These are phyloP conservation scores for Polychytrium aggregatum DNA, from an alignment of 192 early-diverging fungal species.

Conservation along the genomic window DNA sequence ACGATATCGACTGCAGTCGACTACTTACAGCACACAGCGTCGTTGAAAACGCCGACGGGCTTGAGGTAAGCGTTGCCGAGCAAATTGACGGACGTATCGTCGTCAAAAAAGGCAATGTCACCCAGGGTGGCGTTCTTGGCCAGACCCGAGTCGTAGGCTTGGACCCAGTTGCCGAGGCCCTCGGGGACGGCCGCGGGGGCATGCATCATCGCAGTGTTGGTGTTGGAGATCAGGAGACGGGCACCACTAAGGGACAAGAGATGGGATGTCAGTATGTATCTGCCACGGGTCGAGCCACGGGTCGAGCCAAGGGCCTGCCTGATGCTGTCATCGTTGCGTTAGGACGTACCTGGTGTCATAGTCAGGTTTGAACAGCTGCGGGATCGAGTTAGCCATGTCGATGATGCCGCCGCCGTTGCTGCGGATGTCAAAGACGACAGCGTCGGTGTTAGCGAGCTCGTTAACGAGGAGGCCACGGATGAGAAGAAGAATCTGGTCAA, in stretches of 20 bases:
- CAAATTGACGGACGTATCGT: neutral
- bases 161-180: too few relatives aligned
- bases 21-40: slow-evolving; percentile 17
- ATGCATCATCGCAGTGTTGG: too few relatives aligned
- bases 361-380: slow-evolving; percentile 8
- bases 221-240: too few relatives aligned
- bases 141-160: neutral
- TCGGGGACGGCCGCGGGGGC: too few relatives aligned
- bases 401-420: slow-evolving; percentile 16
- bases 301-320: too few relatives aligned
- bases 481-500: neutral
- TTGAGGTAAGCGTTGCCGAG: slow-evolving; percentile 14
- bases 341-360: slow-evolving; percentile 1
- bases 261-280: too few relatives aligned
- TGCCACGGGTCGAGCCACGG: too few relatives aligned
- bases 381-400: slow-evolving; percentile 4
- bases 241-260: too few relatives aligned
- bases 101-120: slow-evolving; percentile 1
- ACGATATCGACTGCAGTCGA: too few relatives aligned
- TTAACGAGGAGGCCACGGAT: slow-evolving; percentile 9
- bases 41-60: slow-evolving; percentile 12
- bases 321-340: too few relatives aligned
- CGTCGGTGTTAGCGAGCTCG: slow-evolving; percentile 9
- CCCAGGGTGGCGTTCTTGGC: neutral
- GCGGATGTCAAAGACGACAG: slow-evolving; percentile 11